phyloP scores from a whole-genome alignment of 805 yeast species.

The Metschnikowia baotianmanensis region DNA sequence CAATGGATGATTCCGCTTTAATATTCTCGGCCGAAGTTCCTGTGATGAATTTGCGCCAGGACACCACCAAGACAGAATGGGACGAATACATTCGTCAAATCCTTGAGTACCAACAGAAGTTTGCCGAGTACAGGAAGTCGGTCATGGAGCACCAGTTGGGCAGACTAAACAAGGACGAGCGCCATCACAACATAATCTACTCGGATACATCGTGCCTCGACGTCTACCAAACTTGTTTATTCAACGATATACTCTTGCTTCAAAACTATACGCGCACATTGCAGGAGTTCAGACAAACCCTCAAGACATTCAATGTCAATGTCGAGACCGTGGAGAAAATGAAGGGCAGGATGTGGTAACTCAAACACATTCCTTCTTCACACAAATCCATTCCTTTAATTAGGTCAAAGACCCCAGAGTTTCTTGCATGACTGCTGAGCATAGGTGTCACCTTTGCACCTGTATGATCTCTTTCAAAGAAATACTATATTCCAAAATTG shows the following conservation, averaged over 20 bases:
- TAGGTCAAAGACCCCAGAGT: too few species aligned
- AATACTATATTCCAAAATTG: too few species aligned
- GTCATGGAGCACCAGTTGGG: conserved; percentile 37
- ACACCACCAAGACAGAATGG: conserved; percentile 27
- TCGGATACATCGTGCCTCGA: conserved; percentile 24
- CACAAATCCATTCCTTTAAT: too few species aligned
- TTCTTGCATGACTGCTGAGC: too few species aligned
- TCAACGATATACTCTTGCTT: conserved; percentile 30
- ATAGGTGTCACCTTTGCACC: too few species aligned
- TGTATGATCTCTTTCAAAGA: too few species aligned
- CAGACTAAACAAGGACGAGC: conserved; percentile 33
- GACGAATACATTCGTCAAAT: conserved; percentile 26
- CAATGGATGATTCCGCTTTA: conserved; percentile 12
- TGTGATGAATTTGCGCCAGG: conserved; percentile 17
- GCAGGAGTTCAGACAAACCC: conserved; percentile 23
- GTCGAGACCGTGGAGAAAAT: conserved; percentile 28
- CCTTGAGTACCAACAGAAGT: conserved; percentile 30
- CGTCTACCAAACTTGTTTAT: conserved; percentile 32
- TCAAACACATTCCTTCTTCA: background rate
- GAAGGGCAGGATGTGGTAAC: background rate
- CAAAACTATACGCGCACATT: conserved; percentile 28
- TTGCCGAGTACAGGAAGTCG: conserved; percentile 28
- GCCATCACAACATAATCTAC: conserved; percentile 26
- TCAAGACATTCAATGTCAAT: conserved; percentile 26
- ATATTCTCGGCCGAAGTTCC: conserved; percentile 25